Conservation (phyloP, 2,329 filamentous ascomycete species). For the Sclerotinia subarctica region DNA sequence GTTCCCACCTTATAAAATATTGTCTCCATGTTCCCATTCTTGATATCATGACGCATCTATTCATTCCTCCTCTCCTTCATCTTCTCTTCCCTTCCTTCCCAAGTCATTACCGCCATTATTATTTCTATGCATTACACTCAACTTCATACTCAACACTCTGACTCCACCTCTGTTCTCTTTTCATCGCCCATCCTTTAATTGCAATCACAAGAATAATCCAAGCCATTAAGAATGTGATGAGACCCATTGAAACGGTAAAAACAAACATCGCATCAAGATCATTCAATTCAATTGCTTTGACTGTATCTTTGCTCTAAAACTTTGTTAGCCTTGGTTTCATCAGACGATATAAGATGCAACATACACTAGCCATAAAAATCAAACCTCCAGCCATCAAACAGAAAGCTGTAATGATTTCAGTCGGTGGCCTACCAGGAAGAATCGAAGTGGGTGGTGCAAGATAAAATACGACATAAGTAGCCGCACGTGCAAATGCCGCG, state of each 20-base stretch:
- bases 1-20: not conserved
- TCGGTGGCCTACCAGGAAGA: conserved; percentile 79
- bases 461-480: conserved; percentile 79
- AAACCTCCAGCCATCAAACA: conserved; percentile 83
- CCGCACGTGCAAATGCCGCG: conserved; percentile 71
- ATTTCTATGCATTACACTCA: not conserved
- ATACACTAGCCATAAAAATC: conserved; percentile 87
- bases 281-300: conserved; percentile 73
- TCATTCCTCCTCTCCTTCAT: not conserved
- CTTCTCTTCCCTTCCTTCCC: not conserved
- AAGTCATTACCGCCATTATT: not conserved
- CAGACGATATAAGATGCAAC: conserved; percentile 39
- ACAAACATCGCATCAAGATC: conserved; percentile 87
- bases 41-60: not conserved
- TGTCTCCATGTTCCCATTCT: not conserved
- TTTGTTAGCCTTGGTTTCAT: conserved; percentile 27
- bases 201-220: conserved; percentile 76
- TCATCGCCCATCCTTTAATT: conserved; percentile 80
- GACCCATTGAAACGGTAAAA: conserved; percentile 82
- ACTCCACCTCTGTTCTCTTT: conserved; percentile 39
- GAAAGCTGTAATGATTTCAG: conserved; percentile 83
- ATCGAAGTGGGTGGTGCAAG: conserved; percentile 77
- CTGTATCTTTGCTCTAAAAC: conserved; percentile 66
- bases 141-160: not conserved
- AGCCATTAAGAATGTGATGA: conserved; percentile 80